Evolutionary conservation across 176 grass and related monocot species (phyloP), one percentile per base, ranked within the genome.

Genomic region (Juncus effusus): DNA sequence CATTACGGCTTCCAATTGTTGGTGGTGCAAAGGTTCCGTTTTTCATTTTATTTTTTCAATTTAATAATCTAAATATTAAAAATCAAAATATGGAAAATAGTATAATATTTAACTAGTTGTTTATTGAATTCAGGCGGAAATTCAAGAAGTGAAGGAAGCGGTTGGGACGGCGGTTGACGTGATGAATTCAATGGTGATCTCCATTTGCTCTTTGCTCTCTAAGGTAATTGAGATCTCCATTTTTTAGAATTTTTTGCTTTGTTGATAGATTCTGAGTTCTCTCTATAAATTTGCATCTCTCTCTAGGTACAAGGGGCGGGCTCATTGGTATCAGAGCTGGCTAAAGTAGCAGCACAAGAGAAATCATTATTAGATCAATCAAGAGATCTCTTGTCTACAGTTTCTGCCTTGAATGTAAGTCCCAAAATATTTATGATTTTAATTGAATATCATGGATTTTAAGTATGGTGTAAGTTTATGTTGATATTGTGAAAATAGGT

Each of bases 121-220:
- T 81, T 45, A 78, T 61, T 40, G 59, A 63, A 72, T 47, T 57
- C 78, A 99, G 94, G 89, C 89, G 65, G 69, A 87, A 52, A 82
- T 90, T 51, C 94, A 93, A 77, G 85, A 99, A 57, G 78, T 90
- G 70, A 85, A 99, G 84, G 80, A 99, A 80, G 72, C 89, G 16
- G 78, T 94, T 65, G 83, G 83, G 54, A 89, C 86, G 50, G 78
- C 83, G 35, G 83, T 85, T 64, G 89, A 99, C 78, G 69, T 90
- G 42, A 99, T 99, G 89, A 89, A 93, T 76, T 85, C 83, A 69
- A 87, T 93, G 82, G 83, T 80, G 75, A 91, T 69, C 72, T 85
- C 83, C 13, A 84, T 99, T 78, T 87, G 80, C 61, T 70, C 78
- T 76, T 70, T 99, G 68, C 74, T 90, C 59, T 77, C 83, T 16